A percentile compares a stretch with the other conserved stretches of the same genome.
Evolutionary conservation across 108 stramenopile genomes (phyloP).

Genomic region (Ochromonas danica): DNA sequence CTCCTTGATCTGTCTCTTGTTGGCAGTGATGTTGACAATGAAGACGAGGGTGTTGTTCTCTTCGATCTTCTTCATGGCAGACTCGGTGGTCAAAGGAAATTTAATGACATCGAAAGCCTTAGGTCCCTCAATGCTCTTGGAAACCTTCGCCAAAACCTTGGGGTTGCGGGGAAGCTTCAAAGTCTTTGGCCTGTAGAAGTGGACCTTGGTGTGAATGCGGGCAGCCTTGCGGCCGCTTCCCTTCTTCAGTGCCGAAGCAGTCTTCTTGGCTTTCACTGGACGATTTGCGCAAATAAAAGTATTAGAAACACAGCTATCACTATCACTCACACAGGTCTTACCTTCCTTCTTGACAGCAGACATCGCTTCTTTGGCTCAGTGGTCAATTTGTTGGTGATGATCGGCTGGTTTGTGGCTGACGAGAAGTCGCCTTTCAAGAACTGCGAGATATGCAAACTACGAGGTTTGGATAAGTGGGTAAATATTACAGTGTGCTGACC

Average conservation of each 20-base stretch:
- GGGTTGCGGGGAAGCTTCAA: constrained; percentile 76
- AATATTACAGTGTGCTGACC: too few species aligned
- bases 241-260: constrained; percentile 82
- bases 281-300: too few species aligned
- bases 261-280: constrained; percentile 69
- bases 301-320: too few species aligned
- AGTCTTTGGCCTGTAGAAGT: constrained; percentile 98
- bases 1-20: constrained; percentile 99
- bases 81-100: constrained; percentile 96
- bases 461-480: too few species aligned
- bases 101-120: constrained; percentile 69
- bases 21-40: constrained; percentile 93
- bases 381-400: too few species aligned
- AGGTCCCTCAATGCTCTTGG: constrained; percentile 35
- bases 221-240: constrained; percentile 87
- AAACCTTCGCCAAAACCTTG: constrained; percentile 47
- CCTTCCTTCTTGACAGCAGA: too few species aligned
- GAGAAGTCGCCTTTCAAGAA: too few species aligned
- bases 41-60: constrained; percentile 99
- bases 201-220: constrained; percentile 94
- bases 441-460: too few species aligned
- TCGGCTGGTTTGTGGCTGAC: too few species aligned
- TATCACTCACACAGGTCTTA: too few species aligned
- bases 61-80: constrained; percentile 99
- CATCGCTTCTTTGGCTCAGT: too few species aligned